Conservation (phyloP, 352 stramenopile species). For the Pythium volutum region DNA sequence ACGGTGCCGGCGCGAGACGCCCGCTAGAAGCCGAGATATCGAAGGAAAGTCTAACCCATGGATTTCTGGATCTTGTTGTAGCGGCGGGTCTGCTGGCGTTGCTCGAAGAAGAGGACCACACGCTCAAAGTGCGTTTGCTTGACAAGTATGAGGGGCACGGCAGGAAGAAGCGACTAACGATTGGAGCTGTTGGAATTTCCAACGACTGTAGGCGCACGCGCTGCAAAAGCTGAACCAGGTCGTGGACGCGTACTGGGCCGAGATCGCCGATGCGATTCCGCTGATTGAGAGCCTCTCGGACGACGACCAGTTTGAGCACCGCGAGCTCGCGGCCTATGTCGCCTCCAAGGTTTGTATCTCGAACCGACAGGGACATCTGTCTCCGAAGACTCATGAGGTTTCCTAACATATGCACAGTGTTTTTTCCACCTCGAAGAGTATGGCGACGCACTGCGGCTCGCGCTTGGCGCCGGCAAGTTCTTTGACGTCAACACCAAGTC, state of each 20-base stretch:
- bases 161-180: not conserved
- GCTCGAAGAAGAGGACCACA: constrained; percentile 90
- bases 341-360: constrained; percentile 69
- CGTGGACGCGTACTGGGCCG: constrained; percentile 93
- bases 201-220: constrained; percentile 62
- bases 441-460: constrained; percentile 91
- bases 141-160: not conserved
- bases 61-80: constrained; percentile 31
- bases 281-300: constrained; percentile 94
- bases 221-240: constrained; percentile 91
- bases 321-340: constrained; percentile 89
- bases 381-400: not conserved
- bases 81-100: constrained; percentile 87
- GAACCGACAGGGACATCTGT: no score
- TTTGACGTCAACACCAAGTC: constrained; percentile 93
- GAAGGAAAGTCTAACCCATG: not conserved
- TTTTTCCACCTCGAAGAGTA: constrained; percentile 99
- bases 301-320: constrained; percentile 88
- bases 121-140: constrained; percentile 60
- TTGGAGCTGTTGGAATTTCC: not conserved
- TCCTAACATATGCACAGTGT: constrained; percentile 42
- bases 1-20: not conserved
- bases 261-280: constrained; percentile 90
- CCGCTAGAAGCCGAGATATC: not conserved
- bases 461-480: constrained; percentile 93